Evolutionary conservation across 306 rosid species (phyloP).

Genomic region (Urtica urens): DNA sequence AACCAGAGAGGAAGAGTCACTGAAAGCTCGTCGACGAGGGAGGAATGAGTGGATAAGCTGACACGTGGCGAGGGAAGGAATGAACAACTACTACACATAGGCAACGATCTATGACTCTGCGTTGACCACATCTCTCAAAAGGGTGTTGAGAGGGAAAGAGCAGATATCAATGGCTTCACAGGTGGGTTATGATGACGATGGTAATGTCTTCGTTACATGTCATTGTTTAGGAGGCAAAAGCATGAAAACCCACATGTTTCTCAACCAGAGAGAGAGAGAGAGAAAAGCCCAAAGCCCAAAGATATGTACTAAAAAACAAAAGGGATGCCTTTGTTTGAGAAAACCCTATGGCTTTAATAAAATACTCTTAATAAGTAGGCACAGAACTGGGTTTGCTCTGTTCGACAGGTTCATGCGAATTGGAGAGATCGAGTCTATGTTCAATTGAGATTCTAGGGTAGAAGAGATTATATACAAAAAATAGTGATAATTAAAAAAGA

Average conservation of each 20-base stretch:
- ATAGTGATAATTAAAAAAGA: constrained; percentile 12
- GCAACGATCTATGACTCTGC: no score
- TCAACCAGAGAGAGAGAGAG: constrained; percentile 22
- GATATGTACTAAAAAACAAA: constrained; percentile 18
- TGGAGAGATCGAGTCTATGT: constrained; percentile 24
- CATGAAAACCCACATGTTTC: constrained; percentile 63
- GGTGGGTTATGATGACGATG: constrained; percentile 23
- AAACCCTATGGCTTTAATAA: constrained; percentile 10
- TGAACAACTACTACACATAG: constrained; percentile 39
- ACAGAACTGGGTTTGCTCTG: constrained; percentile 24
- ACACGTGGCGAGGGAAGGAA: constrained; percentile 22
- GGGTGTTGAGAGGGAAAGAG: constrained; percentile 35
- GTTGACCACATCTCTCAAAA: constrained; percentile 52
- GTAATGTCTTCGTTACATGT: constrained; percentile 21
- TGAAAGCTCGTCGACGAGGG: constrained; percentile 14
- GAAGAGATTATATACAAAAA: constrained; percentile 1
- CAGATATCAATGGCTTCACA: constrained; percentile 43
- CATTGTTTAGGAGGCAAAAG: constrained; percentile 43
- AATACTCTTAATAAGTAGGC: constrained; percentile 22
- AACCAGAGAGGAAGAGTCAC: constrained; percentile 23
- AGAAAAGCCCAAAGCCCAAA: constrained; percentile 72
- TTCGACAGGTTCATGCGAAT: constrained; percentile 43
- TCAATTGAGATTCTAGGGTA: constrained; percentile 9
- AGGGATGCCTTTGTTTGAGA: not conserved
- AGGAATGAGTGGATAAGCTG: constrained; percentile 43